Evolutionary conservation across 2,329 filamentous ascomycete species (phyloP).

Genomic region (Colletotrichum chrysophilum): DNA sequence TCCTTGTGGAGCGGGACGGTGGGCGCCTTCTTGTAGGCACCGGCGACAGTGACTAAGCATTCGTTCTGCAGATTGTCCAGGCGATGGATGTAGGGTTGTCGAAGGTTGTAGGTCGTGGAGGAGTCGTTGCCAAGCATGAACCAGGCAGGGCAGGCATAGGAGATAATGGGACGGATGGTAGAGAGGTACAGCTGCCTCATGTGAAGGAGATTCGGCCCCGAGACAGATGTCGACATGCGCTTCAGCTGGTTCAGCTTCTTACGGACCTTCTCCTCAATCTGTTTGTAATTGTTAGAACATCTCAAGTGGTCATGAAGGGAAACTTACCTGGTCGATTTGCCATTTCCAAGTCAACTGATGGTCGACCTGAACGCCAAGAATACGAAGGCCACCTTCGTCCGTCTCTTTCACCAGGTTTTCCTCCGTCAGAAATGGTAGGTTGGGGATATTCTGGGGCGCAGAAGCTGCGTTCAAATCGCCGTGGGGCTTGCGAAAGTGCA

Average conservation of each 20-base stretch:
- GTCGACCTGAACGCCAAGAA: neutral
- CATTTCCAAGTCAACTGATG: neutral
- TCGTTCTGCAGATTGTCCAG: neutral
- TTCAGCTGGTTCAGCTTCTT: neutral
- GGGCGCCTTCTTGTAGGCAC: neutral
- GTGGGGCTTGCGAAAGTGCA: neutral
- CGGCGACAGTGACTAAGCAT: neutral
- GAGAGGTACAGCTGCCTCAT: neutral
- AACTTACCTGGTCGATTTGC: neutral
- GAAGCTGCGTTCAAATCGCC: neutral
- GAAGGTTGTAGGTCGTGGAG: neutral
- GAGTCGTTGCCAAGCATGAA: neutral
- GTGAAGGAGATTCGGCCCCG: neutral
- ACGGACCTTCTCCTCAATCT: neutral
- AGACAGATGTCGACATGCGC: neutral
- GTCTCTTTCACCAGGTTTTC: neutral
- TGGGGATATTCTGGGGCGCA: neutral
- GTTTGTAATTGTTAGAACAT: too few species aligned
- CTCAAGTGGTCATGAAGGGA: neutral
- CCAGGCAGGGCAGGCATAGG: neutral
- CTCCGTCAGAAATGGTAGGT: neutral
- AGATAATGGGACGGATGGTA: neutral
- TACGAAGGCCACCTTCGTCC: neutral
- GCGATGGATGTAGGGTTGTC: neutral
- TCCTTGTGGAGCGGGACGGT: neutral